These are phyloP conservation scores for Zychaea mexicana DNA, from an alignment of 371 early-diverging fungal species.

Conservation along the genomic window DNA sequence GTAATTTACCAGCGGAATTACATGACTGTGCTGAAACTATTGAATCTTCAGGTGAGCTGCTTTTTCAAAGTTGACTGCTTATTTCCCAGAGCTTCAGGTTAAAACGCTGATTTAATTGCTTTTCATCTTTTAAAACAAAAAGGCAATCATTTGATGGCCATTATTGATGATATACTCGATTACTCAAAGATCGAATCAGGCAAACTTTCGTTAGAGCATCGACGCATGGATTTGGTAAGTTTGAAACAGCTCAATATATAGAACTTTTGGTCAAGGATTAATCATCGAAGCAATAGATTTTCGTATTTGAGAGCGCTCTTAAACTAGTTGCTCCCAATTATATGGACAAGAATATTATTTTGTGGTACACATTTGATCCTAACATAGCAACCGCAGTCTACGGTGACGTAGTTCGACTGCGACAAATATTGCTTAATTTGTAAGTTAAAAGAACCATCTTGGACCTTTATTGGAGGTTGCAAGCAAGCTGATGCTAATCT, in stretches of 20 bases:
- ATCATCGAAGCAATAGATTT: constrained; percentile 12
- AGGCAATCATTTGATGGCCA: constrained; percentile 46
- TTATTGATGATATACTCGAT: constrained; percentile 65
- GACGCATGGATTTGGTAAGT: constrained; percentile 37
- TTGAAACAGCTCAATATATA: background rate
- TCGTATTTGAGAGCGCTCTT: constrained; percentile 45
- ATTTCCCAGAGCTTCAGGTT: too few species aligned
- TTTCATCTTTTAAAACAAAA: background rate
- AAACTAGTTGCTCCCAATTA: constrained; percentile 36
- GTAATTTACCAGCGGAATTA: constrained; percentile 35
- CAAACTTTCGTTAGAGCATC: constrained; percentile 43
- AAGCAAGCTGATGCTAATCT: background rate
- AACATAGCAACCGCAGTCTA: constrained; percentile 33
- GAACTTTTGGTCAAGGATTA: background rate
- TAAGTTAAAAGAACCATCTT: constrained; percentile 14
- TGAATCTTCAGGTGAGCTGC: constrained; percentile 31
- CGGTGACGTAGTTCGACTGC: constrained; percentile 52
- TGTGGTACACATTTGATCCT: constrained; percentile 23
- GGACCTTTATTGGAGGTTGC: too few species aligned
- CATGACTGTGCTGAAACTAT: constrained; percentile 48
- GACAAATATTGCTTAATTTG: constrained; percentile 54
- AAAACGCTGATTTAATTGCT: background rate
- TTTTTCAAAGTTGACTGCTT: background rate
- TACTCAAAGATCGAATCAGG: constrained; percentile 61
- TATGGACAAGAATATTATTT: constrained; percentile 22